A percentile compares a stretch with the other conserved stretches of the same genome.
Evolutionary conservation across 2,329 filamentous ascomycete genomes (phyloP).

Genomic region (Pseudocercospora eumusae): DNA sequence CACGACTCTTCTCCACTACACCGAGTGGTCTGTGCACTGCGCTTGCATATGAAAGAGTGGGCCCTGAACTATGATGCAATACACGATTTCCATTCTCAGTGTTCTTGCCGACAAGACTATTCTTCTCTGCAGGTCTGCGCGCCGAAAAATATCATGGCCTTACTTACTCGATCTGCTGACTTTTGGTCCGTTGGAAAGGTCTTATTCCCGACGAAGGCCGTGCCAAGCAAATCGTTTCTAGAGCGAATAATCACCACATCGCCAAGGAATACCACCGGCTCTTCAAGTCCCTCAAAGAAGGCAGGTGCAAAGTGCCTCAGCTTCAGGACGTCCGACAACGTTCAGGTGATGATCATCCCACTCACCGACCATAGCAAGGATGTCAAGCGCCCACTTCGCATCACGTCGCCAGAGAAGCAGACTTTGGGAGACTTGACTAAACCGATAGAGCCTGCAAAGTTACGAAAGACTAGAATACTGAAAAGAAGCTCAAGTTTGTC

Average conservation of each 20-base stretch:
- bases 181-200: not conserved
- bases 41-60: too few species aligned
- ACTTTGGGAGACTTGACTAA: not conserved
- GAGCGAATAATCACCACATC: not conserved
- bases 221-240: not conserved
- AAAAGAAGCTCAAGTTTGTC: not conserved
- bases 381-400: not conserved
- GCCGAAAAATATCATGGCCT: too few species aligned
- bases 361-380: not conserved
- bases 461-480: not conserved
- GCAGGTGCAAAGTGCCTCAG: not conserved
- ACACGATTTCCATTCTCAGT: too few species aligned
- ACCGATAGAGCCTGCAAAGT: not conserved
- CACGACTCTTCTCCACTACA: too few species aligned
- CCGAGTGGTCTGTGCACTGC: too few species aligned
- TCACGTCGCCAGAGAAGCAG: not conserved
- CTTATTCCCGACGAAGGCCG: not conserved
- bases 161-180: too few species aligned
- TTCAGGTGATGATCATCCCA: not conserved
- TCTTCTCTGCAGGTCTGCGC: too few species aligned
- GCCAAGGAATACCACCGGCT: not conserved
- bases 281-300: not conserved
- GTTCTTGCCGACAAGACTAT: too few species aligned
- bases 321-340: not conserved
- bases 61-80: too few species aligned